Evolutionary conservation across 805 yeast genomes (phyloP).

Genomic region (Metschnikowia matae): DNA sequence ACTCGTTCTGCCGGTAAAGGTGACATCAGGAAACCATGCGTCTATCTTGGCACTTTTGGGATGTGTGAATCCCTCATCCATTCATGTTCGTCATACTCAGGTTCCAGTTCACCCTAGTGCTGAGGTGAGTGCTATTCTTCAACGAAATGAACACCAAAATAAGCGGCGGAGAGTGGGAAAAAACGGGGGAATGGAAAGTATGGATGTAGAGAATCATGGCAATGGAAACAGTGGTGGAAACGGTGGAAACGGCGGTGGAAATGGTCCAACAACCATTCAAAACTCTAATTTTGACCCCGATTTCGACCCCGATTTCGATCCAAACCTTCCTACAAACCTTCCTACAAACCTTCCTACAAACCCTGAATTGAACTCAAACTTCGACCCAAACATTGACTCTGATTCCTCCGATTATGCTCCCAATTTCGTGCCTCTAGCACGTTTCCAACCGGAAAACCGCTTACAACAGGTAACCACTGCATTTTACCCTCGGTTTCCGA

Average conservation of each 20-base stretch:
- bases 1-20: constrained; percentile 12
- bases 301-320: too few relatives aligned
- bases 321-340: too few relatives aligned
- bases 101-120: constrained; percentile 11
- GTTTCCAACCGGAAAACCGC: constrained; percentile 30
- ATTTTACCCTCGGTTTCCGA: constrained; percentile 32
- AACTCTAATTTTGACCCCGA: too few relatives aligned
- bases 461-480: constrained; percentile 34
- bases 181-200: background rate
- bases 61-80: background rate
- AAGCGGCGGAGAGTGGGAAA: background rate
- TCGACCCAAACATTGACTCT: background rate
- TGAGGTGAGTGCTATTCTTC: constrained; percentile 10
- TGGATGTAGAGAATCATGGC: too few relatives aligned
- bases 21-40: constrained; percentile 7
- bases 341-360: too few relatives aligned
- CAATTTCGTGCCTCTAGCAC: constrained; percentile 23
- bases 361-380: background rate
- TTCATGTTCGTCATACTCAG: constrained; percentile 2
- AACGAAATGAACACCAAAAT: constrained; percentile 7
- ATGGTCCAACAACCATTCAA: background rate
- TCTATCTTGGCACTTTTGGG: constrained; percentile 9
- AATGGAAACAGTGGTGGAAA: background rate
- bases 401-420: constrained; percentile 18
- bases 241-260: background rate